These are phyloP conservation scores for Hypomyces rosellus DNA, from an alignment of 2,329 filamentous ascomycete species.

Conservation along the genomic window DNA sequence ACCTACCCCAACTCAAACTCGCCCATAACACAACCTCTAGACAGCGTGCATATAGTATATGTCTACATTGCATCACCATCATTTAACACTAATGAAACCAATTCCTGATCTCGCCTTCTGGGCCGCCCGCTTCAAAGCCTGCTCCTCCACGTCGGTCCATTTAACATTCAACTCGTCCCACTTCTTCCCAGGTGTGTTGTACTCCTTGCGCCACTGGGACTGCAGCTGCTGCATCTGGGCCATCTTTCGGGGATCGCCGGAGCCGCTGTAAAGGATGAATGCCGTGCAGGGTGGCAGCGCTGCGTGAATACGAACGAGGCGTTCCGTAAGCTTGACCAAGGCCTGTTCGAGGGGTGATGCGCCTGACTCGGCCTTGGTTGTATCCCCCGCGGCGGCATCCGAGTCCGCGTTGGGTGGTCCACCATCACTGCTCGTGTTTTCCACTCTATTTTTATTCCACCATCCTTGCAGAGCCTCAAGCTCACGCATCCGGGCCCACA, in stretches of 20 bases:
- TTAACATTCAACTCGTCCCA: constrained; percentile 62
- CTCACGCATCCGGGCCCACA: constrained; percentile 60
- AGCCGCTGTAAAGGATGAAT: constrained; percentile 59
- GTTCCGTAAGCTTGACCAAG: constrained; percentile 39
- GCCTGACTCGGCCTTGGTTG: constrained; percentile 13
- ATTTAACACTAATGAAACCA: constrained; percentile 61
- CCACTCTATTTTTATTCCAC: constrained; percentile 55
- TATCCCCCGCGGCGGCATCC: constrained; percentile 10
- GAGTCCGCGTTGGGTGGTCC: constrained; percentile 25
- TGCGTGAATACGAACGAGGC: constrained; percentile 50
- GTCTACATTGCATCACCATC: constrained; percentile 15
- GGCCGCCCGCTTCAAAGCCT: constrained; percentile 53
- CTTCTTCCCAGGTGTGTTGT: constrained; percentile 55
- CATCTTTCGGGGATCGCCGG: constrained; percentile 63
- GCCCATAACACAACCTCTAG: no score
- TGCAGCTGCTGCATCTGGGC: constrained; percentile 55
- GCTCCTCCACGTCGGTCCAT: constrained; percentile 62
- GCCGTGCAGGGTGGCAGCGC: constrained; percentile 58
- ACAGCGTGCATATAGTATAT: neutral
- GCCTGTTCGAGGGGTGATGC: constrained; percentile 37
- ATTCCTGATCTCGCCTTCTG: constrained; percentile 54
- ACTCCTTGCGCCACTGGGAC: constrained; percentile 55
- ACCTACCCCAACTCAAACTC: no score
- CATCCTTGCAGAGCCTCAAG: constrained; percentile 60
- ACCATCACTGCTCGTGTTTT: constrained; percentile 28